Percentiles rank a stretch among this genome's conserved stretches.
Conservation (phyloP, 2,329 filamentous ascomycete genomes). For the Xylariomycetidae sp. region DNA sequence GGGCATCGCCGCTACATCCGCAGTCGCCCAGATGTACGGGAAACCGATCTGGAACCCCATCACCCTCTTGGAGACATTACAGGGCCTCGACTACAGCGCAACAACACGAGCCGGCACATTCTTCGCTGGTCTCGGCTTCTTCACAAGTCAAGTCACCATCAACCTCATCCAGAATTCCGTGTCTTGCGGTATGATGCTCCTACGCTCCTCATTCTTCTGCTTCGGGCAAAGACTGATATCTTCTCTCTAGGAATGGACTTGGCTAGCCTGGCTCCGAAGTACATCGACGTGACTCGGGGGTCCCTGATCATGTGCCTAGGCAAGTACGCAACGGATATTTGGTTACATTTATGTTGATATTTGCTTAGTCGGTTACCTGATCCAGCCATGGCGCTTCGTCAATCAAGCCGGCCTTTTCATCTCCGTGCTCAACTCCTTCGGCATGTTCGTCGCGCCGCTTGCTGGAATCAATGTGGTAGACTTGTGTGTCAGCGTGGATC, state of each 20-base stretch:
- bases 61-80: slow-evolving; percentile 5
- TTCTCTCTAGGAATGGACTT: slow-evolving; percentile 10
- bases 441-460: slow-evolving; percentile 7
- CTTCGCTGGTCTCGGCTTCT: slow-evolving; percentile 11
- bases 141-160: slow-evolving; percentile 10
- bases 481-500: slow-evolving; percentile 5
- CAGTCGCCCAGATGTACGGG: slow-evolving; percentile 6
- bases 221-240: not conserved
- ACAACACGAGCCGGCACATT: slow-evolving; percentile 9
- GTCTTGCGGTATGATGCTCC: slow-evolving; percentile 5
- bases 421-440: slow-evolving; percentile 5
- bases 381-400: slow-evolving; percentile 7
- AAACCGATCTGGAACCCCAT: slow-evolving; percentile 10
- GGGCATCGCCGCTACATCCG: slow-evolving; percentile 9
- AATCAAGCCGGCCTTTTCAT: slow-evolving; percentile 7
- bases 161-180: slow-evolving; percentile 7
- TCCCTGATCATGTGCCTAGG: slow-evolving; percentile 12
- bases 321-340: no score
- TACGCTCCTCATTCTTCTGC: not conserved
- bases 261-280: slow-evolving; percentile 11
- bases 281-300: slow-evolving; percentile 10
- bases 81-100: slow-evolving; percentile 6
- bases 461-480: slow-evolving; percentile 13
- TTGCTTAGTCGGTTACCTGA: slow-evolving; percentile 10
- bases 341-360: no score